These are phyloP conservation scores for Calophaca sinica DNA, from an alignment of 306 rosid genomes.

Conservation along the genomic window DNA sequence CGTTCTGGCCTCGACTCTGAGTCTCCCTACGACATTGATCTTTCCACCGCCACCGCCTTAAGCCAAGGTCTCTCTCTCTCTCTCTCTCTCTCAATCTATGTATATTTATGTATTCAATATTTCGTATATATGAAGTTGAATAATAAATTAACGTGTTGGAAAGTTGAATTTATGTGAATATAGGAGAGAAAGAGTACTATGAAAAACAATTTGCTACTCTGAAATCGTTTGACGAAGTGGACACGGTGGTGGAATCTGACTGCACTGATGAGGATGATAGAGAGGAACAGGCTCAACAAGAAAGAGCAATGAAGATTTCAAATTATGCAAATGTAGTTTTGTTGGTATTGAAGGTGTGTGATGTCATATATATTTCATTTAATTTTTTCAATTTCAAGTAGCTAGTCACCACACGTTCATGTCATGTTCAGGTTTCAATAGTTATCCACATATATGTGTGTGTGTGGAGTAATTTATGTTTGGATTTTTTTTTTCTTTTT, in stretches of 20 bases:
- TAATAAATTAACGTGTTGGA: neutral
- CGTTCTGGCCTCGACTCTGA: conserved; percentile 61
- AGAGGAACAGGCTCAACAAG: conserved; percentile 63
- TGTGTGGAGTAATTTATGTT: neutral
- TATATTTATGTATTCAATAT: neutral
- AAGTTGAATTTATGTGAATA: neutral
- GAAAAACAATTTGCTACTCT: conserved; percentile 73
- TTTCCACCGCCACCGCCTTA: conserved; percentile 57
- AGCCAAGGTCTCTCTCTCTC: conserved; percentile 54
- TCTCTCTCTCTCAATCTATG: neutral
- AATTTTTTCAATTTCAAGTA: conserved; percentile 7
- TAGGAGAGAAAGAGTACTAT: conserved; percentile 75
- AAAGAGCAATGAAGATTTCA: conserved; percentile 72
- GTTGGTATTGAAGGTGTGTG: conserved; percentile 65
- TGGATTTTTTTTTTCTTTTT: too few relatives aligned
- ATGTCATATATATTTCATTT: conserved; percentile 16
- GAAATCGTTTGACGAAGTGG: conserved; percentile 76
- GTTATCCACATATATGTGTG: neutral
- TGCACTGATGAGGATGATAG: conserved; percentile 42
- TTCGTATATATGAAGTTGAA: neutral
- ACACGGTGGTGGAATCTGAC: conserved; percentile 48
- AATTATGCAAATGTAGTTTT: conserved; percentile 64
- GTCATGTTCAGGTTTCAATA: neutral
- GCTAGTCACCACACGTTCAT: neutral
- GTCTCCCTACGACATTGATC: conserved; percentile 52